Percentiles rank a stretch among this genome's conserved stretches.
Conservation (phyloP, 2,329 filamentous ascomycete genomes). For the Aspergillus fijiensis region DNA sequence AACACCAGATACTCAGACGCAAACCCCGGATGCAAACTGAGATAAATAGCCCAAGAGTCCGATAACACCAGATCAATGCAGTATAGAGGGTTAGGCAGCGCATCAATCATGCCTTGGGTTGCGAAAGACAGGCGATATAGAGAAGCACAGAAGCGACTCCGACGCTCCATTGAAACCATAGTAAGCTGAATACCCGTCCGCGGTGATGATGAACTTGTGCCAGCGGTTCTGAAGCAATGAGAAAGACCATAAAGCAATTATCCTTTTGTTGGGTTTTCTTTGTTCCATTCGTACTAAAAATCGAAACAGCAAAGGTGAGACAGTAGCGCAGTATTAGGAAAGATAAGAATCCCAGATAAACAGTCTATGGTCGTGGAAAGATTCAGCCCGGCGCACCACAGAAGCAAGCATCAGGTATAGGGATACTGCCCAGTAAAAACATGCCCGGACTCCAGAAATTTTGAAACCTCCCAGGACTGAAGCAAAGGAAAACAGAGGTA, state of each 20-base stretch:
- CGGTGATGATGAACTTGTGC: conserved; percentile 11
- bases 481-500: conserved; percentile 20
- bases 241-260: conserved; percentile 9
- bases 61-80: neutral
- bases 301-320: conserved; percentile 17
- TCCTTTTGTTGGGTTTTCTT: conserved; percentile 25
- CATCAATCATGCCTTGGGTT: neutral
- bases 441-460: conserved; percentile 40
- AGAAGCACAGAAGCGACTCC: neutral
- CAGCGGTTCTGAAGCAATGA: conserved; percentile 7
- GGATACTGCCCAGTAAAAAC: conserved; percentile 34
- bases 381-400: conserved; percentile 30
- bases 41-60: neutral
- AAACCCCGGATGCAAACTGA: neutral
- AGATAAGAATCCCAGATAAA: conserved; percentile 21
- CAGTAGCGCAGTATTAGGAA: conserved; percentile 24
- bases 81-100: neutral
- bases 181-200: conserved; percentile 13
- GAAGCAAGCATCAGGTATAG: conserved; percentile 30
- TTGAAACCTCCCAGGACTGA: conserved; percentile 29
- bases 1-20: neutral
- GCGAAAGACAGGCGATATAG: neutral
- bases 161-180: neutral
- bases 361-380: conserved; percentile 36
- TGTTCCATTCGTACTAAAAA: conserved; percentile 33